Conservation (phyloP, 805 yeast species). For the Saccharomycopsis sp. region DNA sequence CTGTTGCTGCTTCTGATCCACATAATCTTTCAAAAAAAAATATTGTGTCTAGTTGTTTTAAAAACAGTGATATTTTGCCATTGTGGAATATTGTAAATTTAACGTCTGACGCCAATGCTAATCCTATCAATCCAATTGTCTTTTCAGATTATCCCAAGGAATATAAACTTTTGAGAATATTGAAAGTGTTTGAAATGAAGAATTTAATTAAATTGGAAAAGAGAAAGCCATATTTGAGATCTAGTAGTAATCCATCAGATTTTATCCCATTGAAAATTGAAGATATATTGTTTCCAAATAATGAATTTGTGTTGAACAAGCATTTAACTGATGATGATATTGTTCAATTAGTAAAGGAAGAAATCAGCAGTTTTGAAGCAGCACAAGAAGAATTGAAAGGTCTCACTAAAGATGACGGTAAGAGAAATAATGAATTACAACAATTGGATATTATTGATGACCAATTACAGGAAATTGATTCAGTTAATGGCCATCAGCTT, state of each 20-base stretch:
- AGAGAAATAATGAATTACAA: neutral
- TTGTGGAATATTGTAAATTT: neutral
- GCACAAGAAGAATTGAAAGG: conserved; percentile 3
- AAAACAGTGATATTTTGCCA: conserved; percentile 11
- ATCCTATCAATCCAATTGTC: conserved; percentile 12
- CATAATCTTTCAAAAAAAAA: neutral
- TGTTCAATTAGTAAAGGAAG: conserved; percentile 25
- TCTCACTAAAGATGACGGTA: neutral
- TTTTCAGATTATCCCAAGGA: conserved; percentile 23
- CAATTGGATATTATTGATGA: conserved; percentile 2
- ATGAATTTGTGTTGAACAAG: conserved; percentile 30
- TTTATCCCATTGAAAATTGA: conserved; percentile 24
- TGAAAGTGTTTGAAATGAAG: conserved; percentile 23
- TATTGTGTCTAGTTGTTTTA: conserved; percentile 19
- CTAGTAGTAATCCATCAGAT: conserved; percentile 8
- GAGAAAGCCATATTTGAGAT: conserved; percentile 11
- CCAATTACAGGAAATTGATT: conserved; percentile 1
- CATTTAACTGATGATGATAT: conserved; percentile 32
- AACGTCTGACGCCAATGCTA: neutral
- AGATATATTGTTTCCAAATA: conserved; percentile 31
- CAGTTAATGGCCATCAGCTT: neutral
- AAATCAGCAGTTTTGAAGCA: conserved; percentile 6
- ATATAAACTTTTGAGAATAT: conserved; percentile 23
- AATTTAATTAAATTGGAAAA: conserved; percentile 18
- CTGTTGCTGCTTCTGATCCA: neutral